Percentiles rank a stretch among this genome's conserved stretches.
These are phyloP conservation scores for Pseudocercospora macadamiae DNA, from an alignment of 2,329 filamentous ascomycete genomes.

Conservation along the genomic window DNA sequence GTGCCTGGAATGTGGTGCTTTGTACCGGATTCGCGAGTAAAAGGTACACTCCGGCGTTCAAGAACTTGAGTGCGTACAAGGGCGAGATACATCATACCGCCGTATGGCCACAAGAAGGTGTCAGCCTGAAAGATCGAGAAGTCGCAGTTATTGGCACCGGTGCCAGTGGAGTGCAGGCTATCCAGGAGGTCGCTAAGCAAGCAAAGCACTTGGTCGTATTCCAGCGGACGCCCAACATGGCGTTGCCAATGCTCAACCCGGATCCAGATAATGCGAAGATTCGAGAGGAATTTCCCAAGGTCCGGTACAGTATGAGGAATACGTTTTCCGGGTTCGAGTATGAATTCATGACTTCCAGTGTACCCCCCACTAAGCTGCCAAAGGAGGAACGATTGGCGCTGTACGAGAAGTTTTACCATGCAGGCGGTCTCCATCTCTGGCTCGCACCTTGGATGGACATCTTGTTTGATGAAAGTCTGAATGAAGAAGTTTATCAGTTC, in stretches of 20 bases:
- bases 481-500: conserved; percentile 58
- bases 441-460: conserved; percentile 40
- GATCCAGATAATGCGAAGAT: conserved; percentile 35
- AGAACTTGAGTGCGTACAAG: conserved; percentile 40
- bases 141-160: conserved; percentile 47
- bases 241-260: conserved; percentile 47
- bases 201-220: conserved; percentile 56
- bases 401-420: conserved; percentile 13
- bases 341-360: conserved; percentile 36
- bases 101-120: conserved; percentile 36
- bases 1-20: background rate
- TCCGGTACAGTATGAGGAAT: conserved; percentile 55
- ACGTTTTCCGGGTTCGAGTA: conserved; percentile 43
- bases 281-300: conserved; percentile 42
- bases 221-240: conserved; percentile 67
- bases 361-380: conserved; percentile 9
- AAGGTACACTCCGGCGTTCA: conserved; percentile 40
- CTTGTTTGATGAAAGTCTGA: conserved; percentile 49
- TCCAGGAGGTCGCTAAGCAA: conserved; percentile 32
- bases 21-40: conserved; percentile 40
- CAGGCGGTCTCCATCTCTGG: conserved; percentile 39
- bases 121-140: conserved; percentile 37
- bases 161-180: conserved; percentile 44
- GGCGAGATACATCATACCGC: conserved; percentile 44
- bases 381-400: conserved; percentile 10